These are phyloP conservation scores for Peniophora sp. DNA, from an alignment of 1,284 basidiomycete species.

Conservation along the genomic window DNA sequence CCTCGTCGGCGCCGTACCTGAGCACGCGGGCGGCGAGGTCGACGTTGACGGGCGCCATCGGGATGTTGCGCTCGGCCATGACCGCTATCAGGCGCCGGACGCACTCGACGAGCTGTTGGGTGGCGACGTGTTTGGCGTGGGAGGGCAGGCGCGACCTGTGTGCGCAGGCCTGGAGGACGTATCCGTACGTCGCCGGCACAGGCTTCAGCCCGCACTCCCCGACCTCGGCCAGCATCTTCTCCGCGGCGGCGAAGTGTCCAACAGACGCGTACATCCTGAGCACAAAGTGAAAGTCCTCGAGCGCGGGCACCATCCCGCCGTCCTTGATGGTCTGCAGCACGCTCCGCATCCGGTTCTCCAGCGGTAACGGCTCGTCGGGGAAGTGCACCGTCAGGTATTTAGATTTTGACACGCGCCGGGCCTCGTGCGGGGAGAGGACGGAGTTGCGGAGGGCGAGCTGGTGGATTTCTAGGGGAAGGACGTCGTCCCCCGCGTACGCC, in stretches of 20 bases:
- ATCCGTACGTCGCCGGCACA: conserved; percentile 45
- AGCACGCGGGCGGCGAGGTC: conserved; percentile 61
- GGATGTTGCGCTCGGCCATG: conserved; percentile 41
- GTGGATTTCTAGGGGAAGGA: conserved; percentile 56
- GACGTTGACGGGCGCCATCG: conserved; percentile 48
- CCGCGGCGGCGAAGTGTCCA: conserved; percentile 53
- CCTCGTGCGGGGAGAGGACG: conserved; percentile 33
- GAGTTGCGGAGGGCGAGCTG: conserved; percentile 60
- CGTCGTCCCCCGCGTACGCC: conserved; percentile 32
- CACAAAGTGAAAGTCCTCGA: conserved; percentile 68
- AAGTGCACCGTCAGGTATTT: conserved; percentile 25
- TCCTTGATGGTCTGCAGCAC: conserved; percentile 62
- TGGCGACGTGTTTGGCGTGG: background rate
- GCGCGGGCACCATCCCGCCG: conserved; percentile 36
- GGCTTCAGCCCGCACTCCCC: conserved; percentile 34
- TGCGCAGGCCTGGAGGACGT: conserved; percentile 59
- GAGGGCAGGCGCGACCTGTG: conserved; percentile 54
- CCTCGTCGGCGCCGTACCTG: conserved; percentile 49
- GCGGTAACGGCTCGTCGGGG: conserved; percentile 33
- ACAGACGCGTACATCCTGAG: conserved; percentile 65
- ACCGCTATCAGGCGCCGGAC: conserved; percentile 33
- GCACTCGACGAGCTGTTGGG: background rate
- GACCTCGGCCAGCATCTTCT: conserved; percentile 56
- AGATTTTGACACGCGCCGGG: conserved; percentile 35
- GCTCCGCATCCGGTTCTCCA: conserved; percentile 55